Base-by-base conservation (phyloP, 495 filamentous ascomycete genomes). In the Daldinia childiae region DNA sequence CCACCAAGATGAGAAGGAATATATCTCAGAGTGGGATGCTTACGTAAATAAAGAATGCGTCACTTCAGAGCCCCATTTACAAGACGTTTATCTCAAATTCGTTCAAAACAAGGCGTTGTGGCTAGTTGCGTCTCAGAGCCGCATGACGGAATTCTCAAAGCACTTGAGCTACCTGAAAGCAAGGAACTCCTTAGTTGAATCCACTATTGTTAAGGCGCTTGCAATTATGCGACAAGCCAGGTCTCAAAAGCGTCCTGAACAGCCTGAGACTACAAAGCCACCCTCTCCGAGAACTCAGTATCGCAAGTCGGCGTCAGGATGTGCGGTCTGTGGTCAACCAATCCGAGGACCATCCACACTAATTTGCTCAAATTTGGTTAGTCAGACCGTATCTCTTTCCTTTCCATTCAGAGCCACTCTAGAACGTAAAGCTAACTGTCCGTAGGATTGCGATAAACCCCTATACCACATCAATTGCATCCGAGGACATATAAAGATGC, bases 11-110 rank as follows among this genome's bases (percentile, higher is more conserved):
- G 86, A 87, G 59, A 85, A 85, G 62, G 86, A 87, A 63, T 87
- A 83, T 60, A 79, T 86, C 65, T 77, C 76, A 50, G 79, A 81
- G 54, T 87, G 84, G 84, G 84, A 87, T 58, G 75, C 79, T 3
- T 87, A 82, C 50, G 82, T 86, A 27, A 79, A 83, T 41, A 74
- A 68, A 32, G 77, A 82, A 68, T 80, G 80, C 54, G 69, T 86
- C 29, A 85, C 81, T 9, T 82, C 82, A n/a, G 77, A 79, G 19
- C 79, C 77, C 36, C 83, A 83, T 66, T 70, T 86, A 9, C 81
- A 82, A 30, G 78, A 80, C 7, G 78, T 81, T 36, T 80, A 85
- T 52, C 30, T 83, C 19, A 75, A 66, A 11, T 87, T 87, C 65
- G 72, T 82, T 19, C 63, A 79, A 55, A 72, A 76, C 0, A 82